A percentile compares a stretch with the other conserved stretches of the same genome.
These are phyloP conservation scores for Dentiscutata heterogama DNA, from an alignment of 371 early-diverging fungal genomes.

Conservation along the genomic window DNA sequence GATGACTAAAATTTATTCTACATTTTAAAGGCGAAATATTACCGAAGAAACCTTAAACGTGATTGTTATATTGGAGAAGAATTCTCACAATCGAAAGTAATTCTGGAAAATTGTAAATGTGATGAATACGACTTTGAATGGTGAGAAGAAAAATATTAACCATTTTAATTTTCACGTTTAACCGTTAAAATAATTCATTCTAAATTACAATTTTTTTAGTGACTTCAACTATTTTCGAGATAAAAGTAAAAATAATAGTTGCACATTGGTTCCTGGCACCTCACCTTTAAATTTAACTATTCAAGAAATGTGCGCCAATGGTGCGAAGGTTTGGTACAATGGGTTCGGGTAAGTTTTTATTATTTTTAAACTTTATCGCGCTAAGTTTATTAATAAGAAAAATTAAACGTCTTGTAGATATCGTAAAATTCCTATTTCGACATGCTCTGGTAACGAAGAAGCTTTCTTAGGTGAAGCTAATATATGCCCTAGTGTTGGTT, in stretches of 20 bases:
- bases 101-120: constrained; percentile 78
- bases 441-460: constrained; percentile 70
- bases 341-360: constrained; percentile 58
- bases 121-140: constrained; percentile 90
- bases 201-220: constrained; percentile 50
- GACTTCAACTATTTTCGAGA: constrained; percentile 81
- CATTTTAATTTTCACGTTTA: background rate
- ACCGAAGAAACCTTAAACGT: constrained; percentile 78
- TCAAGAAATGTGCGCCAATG: constrained; percentile 64
- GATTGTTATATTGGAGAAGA: constrained; percentile 85
- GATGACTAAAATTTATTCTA: background rate
- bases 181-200: constrained; percentile 7
- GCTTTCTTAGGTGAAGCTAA: constrained; percentile 66
- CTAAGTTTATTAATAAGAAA: background rate
- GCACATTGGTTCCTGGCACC: constrained; percentile 72
- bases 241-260: constrained; percentile 61
- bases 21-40: constrained; percentile 62
- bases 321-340: constrained; percentile 67
- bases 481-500: constrained; percentile 69
- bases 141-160: constrained; percentile 53
- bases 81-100: constrained; percentile 67
- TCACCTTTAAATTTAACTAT: constrained; percentile 58
- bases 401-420: constrained; percentile 61
- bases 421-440: constrained; percentile 80
- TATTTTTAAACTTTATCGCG: background rate